Base-by-base conservation (phyloP, 1,284 basidiomycete species). In the Pyrrhoderma lamaoense region DNA sequence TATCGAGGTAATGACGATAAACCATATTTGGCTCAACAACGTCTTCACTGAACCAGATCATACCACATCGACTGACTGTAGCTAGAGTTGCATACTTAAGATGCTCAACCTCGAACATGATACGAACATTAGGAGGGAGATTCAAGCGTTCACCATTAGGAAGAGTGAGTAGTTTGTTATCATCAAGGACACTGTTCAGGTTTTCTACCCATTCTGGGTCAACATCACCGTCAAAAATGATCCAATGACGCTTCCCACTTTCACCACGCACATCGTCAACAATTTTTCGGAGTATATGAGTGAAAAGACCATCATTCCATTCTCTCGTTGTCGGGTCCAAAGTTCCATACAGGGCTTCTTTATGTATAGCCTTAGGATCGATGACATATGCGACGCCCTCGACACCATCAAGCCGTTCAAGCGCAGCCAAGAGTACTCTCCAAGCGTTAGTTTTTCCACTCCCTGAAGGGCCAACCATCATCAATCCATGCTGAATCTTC, bases 131-230 rank as follows among this genome's bases (percentile, higher is more conserved):
- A 2, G 91, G 79, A 1, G 96, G 97, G 38, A 99, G 76, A 62
- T 94, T 98, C 56, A 99, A 83, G 61, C 96, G 93, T 67, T 99
- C 96, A 62, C 96, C 96, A 58, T 99, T 99, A 1, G 96, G 96
- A 22, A 99, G 73, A 0, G 96, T 99, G 42, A 99, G 75, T 14
- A 99, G 75, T 68, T 98, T 98, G 77, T 99, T 99, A 70, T 99
- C 96, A 62, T 99, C 97, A 47, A 99, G 77, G 9, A 99, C 93
- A 80, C 93, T 97, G 71, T 99, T 99, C 70, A 99, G 72, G 67
- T 99, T 99, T 70, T 99, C 97, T 5, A 99, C 96, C 97, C 96
- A 99, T 69, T 99, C 96, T 0, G 96, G 96, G 74, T 99, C 97
- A 47, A 99, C 95, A 64, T 99, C 96, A 54, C 96, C 96, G 63